These are phyloP conservation scores for Dothideomycetes sp. DNA, from an alignment of 2,329 filamentous ascomycete species.

Conservation along the genomic window DNA sequence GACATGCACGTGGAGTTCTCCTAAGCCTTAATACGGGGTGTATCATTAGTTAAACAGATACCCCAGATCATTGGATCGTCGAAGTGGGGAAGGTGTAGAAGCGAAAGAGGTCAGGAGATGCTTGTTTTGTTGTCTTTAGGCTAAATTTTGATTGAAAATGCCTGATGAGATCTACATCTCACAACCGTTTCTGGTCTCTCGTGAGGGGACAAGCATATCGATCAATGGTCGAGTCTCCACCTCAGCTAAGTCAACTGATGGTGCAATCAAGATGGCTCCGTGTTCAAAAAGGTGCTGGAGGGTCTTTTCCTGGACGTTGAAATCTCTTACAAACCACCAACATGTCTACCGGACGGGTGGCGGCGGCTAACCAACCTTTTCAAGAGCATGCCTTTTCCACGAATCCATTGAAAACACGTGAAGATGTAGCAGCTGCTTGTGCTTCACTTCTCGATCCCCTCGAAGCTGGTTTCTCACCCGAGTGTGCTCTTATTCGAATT, in stretches of 20 bases:
- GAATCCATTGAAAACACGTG: conserved; percentile 29
- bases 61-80: background rate
- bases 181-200: background rate
- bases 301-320: background rate
- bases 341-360: conserved; percentile 13
- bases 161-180: no score
- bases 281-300: background rate
- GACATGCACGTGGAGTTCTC: no score
- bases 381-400: conserved; percentile 30
- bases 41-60: background rate
- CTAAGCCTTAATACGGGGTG: no score
- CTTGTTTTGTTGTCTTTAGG: no score
- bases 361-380: conserved; percentile 31
- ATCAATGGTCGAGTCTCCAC: background rate
- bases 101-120: no score
- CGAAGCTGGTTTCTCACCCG: conserved; percentile 58
- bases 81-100: no score
- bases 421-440: conserved; percentile 32
- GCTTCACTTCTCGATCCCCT: conserved; percentile 56
- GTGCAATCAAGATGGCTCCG: background rate
- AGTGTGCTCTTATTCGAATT: conserved; percentile 53
- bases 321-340: background rate
- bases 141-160: no score
- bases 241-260: background rate
- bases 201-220: background rate